phyloP scores from a whole-genome alignment of 2,329 filamentous ascomycete genomes.

The Monilinia laxa region DNA sequence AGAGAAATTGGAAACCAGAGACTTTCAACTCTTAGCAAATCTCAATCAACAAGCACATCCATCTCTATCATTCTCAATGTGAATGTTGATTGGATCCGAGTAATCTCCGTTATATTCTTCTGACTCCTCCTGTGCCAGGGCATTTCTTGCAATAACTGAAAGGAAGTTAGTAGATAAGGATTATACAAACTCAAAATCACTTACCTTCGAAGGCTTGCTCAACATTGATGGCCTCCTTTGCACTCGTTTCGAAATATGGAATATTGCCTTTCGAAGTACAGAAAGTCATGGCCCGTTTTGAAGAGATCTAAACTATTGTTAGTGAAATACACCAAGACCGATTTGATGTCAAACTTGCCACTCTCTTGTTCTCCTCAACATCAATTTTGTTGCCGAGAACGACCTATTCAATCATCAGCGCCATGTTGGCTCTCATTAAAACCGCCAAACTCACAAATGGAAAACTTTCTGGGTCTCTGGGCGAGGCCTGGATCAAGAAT shows the following conservation, averaged over 20 bases:
- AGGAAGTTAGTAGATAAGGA: conserved; percentile 17
- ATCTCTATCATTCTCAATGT: conserved; percentile 89
- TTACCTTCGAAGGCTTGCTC: conserved; percentile 75
- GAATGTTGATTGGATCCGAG: conserved; percentile 96
- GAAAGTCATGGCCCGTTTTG: conserved; percentile 94
- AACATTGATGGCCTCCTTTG: conserved; percentile 97
- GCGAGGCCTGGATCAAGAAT: conserved; percentile 95
- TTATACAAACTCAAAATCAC: not conserved
- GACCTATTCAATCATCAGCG: conserved; percentile 55
- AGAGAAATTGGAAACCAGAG: conserved; percentile 19
- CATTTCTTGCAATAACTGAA: conserved; percentile 91
- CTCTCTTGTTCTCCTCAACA: conserved; percentile 94
- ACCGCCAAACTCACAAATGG: conserved; percentile 72
- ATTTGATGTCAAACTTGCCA: conserved; percentile 54
- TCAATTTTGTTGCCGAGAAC: conserved; percentile 99
- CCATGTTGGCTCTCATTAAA: conserved; percentile 18
- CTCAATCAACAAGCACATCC: conserved; percentile 80
- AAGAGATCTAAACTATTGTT: conserved; percentile 66
- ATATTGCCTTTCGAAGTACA: conserved; percentile 97
- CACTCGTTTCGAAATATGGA: conserved; percentile 98
- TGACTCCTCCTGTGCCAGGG: conserved; percentile 92
- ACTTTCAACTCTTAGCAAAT: conserved; percentile 17
- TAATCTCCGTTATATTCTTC: conserved; percentile 98
- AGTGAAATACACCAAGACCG: conserved; percentile 26
- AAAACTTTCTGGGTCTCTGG: conserved; percentile 94